Percentiles rank a stretch among this genome's conserved stretches.
Evolutionary conservation across 1,284 basidiomycete genomes (phyloP).

Genomic region (Mycosarcoma mackinlayi): DNA sequence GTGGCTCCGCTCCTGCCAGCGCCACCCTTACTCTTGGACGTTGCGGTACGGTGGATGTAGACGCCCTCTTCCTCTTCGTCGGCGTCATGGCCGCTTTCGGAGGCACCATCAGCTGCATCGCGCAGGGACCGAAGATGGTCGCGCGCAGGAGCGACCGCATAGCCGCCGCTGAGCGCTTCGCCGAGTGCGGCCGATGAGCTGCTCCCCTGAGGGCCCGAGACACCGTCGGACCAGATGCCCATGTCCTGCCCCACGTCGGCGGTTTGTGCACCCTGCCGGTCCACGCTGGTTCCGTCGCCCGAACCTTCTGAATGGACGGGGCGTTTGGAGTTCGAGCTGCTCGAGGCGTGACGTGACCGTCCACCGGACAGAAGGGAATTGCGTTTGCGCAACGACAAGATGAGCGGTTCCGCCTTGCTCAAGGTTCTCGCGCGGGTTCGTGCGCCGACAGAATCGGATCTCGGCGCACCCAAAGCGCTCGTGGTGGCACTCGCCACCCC

Average conservation of each 20-base stretch:
- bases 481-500: constrained; percentile 24
- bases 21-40: not conserved
- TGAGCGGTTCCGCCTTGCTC: constrained; percentile 43
- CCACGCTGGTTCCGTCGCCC: constrained; percentile 1
- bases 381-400: constrained; percentile 47
- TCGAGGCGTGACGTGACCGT: constrained; percentile 5
- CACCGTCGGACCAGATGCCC: constrained; percentile 39
- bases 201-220: constrained; percentile 33
- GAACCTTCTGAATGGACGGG: not conserved
- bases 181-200: constrained; percentile 27
- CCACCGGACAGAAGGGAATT: constrained; percentile 28
- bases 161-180: constrained; percentile 31
- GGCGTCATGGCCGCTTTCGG: constrained; percentile 8
- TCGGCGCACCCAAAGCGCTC: constrained; percentile 20
- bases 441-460: not conserved
- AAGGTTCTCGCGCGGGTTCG: constrained; percentile 19
- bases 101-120: no score
- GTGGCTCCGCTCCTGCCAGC: not conserved
- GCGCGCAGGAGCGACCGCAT: constrained; percentile 34
- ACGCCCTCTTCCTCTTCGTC: constrained; percentile 51
- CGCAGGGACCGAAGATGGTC: constrained; percentile 3
- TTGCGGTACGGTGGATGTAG: constrained; percentile 44
- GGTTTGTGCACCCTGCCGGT: no score
- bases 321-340: not conserved
- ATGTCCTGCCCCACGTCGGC: constrained; percentile 6